Evolutionary conservation across 768 basidiomycete genomes (phyloP).

Genomic region (Kwoniella dendrophila): DNA sequence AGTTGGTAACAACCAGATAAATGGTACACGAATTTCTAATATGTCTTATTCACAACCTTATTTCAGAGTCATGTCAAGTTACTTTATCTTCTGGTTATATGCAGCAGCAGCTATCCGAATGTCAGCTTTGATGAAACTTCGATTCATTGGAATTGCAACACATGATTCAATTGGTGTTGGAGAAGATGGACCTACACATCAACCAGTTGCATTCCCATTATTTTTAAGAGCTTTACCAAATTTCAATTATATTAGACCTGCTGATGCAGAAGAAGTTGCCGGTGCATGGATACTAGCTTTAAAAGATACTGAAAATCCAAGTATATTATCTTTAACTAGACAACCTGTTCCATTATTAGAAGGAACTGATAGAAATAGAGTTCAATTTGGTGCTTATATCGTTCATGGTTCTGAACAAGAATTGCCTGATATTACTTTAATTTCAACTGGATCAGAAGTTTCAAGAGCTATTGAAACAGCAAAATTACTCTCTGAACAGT

Average conservation of each 20-base stretch:
- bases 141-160: constrained; percentile 55
- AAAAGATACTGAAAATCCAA: constrained; percentile 31
- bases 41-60: not conserved
- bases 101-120: constrained; percentile 54
- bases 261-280: constrained; percentile 53
- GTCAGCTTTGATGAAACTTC: constrained; percentile 48
- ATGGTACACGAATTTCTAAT: not conserved
- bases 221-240: constrained; percentile 51
- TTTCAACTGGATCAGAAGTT: constrained; percentile 53
- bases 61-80: constrained; percentile 49
- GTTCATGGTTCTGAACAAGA: constrained; percentile 34
- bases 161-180: constrained; percentile 55
- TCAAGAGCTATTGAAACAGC: constrained; percentile 46
- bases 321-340: constrained; percentile 44
- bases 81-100: constrained; percentile 56
- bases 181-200: constrained; percentile 55
- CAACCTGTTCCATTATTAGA: constrained; percentile 50
- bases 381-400: constrained; percentile 46
- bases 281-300: constrained; percentile 49
- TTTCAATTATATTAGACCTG: constrained; percentile 52
- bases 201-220: constrained; percentile 47
- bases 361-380: constrained; percentile 42
- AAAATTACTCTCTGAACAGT: constrained; percentile 27
- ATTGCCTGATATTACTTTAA: constrained; percentile 43
- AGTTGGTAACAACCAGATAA: not conserved